Evolutionary conservation across 148 eudicot species (phyloP).

Genomic region (Bassia scoparia): DNA sequence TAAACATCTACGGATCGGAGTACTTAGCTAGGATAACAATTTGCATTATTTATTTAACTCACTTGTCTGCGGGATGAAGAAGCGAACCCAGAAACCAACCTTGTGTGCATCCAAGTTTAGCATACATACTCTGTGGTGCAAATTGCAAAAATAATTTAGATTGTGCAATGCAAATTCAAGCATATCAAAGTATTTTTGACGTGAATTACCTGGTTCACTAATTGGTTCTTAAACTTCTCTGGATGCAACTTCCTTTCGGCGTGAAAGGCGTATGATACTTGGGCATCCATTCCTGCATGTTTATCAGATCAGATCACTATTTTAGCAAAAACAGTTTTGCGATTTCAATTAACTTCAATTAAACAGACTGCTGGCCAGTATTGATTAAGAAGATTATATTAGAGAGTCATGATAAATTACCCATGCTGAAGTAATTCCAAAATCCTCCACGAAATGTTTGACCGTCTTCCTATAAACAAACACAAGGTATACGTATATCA

Average conservation of each 20-base stretch:
- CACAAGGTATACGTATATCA: too few relatives aligned
- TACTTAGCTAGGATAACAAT: not conserved
- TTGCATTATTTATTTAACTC: slow-evolving; percentile 25
- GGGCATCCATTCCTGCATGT: not conserved
- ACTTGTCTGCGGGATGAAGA: slow-evolving; percentile 66
- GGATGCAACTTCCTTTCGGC: not conserved
- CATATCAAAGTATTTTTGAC: too few relatives aligned
- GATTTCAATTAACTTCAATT: too few relatives aligned
- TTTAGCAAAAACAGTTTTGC: too few relatives aligned
- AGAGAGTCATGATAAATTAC: not conserved
- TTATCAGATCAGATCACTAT: too few relatives aligned
- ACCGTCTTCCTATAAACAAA: too few relatives aligned
- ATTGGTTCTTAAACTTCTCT: not conserved
- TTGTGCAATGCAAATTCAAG: too few relatives aligned
- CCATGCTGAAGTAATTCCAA: too few relatives aligned
- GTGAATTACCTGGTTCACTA: not conserved
- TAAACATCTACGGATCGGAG: not conserved
- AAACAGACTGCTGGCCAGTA: too few relatives aligned
- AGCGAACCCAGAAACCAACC: slow-evolving; percentile 86
- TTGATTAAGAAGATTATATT: too few relatives aligned
- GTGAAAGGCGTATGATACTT: not conserved
- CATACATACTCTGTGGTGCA: slow-evolving; percentile 55
- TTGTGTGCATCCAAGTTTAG: slow-evolving; percentile 77
- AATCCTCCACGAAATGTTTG: too few relatives aligned
- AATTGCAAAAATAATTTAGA: too few relatives aligned